Base-by-base conservation (phyloP, 1,284 basidiomycete species). In the Cutaneotrichosporon curvatum region DNA sequence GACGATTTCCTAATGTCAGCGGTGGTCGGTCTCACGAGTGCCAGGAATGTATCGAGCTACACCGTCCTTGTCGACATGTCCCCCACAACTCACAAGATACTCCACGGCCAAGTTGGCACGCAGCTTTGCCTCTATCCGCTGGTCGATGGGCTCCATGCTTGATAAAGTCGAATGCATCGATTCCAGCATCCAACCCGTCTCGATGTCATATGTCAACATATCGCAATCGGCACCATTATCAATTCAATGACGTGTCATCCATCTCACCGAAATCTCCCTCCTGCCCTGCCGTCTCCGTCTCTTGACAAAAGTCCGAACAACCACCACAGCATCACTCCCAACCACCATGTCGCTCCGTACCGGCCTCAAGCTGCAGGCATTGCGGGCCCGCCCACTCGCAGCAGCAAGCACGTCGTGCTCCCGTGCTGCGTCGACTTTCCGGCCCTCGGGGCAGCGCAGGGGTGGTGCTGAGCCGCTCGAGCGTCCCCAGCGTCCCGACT, bases 401-500 rank as follows among this genome's bases (percentile, higher is more conserved):
- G 5, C 15, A 36, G 19, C 18, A 19, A 39, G 19, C 32, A 20
- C 15, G 15, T 16, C 22, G 23, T 21, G 20, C 30, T 19, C 40
- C 7, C 22, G n/a, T 14, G 22, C 32, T 21, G 22, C 31, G 30
- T 15, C 30, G 32, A 31, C 31, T 20, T 18, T 38, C 40, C 21
- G 15, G 31, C 40, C 31, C 30, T 18, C 20, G 20, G 41, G 34
- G 33, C 33, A 21, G 9, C 32, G 25, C 39, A 9, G 28, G 28
- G 30, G 28, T 16, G 14, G n/a, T n/a, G 32, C n/a, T 15, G 32
- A 43, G 33, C 45, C 28, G 22, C 4, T 8, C 19, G 18, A 32
- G 20, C 48, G 48, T 15, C 65, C 56, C 4, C 57, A 55, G 43
- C 71, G 67, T 48, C 76, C 75, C 1, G 47, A 58, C 3, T 84